Evolutionary conservation across 139 green algal species (phyloP), one percentile per base, ranked within the genome.

Genomic region (Pseudopediastrum boryanum): DNA sequence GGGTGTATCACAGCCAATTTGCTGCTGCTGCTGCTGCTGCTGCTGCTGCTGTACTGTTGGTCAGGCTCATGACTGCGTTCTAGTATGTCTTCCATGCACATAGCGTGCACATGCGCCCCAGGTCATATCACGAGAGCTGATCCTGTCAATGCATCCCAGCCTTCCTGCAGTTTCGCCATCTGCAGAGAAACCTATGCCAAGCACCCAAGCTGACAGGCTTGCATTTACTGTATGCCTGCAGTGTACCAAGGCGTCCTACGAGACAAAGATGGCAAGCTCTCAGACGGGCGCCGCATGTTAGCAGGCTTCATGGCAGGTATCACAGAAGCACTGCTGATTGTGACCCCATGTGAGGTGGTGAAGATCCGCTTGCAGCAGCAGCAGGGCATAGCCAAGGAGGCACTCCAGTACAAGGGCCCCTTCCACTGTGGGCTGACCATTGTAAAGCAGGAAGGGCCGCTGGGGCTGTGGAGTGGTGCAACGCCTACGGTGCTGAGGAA

Each of bases 331-430:
- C 68, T 98, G 19, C 67, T 97, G 0, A 96, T 98, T 48, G 95
- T 98, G 33, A 98, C 95, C 8, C 95, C 95, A 23, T 98, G 98
- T 77, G 95, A 98, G 87, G 92, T 96, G 36, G 89, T 96, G 50
- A 97, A 98, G 87, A 98, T 97, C 59, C 85, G 93, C 64, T 80
- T 98, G 81, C 95, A 98, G 86, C 91, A 97, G 84, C 95, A 98
- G 85, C 87, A 82, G 50, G 93, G 92, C 10, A n/a, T 84, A 2
- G 58, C 81, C 33, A 91, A 88, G 69, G 85, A 89, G 25, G 23
- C 80, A 12, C 75, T 98, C 33, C 94, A 93, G 61, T 98, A 98
- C 85, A 91, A 90, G 75, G 91, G 90, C 13, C 93, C 95, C 12
- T 56, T 98, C 12, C 90, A 98, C 82, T 88, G 85, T 29, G 95